Percentiles rank a stretch among this genome's conserved stretches.
phyloP scores from a whole-genome alignment of 441 rosid genomes.

The Erodium chrysanthum region DNA sequence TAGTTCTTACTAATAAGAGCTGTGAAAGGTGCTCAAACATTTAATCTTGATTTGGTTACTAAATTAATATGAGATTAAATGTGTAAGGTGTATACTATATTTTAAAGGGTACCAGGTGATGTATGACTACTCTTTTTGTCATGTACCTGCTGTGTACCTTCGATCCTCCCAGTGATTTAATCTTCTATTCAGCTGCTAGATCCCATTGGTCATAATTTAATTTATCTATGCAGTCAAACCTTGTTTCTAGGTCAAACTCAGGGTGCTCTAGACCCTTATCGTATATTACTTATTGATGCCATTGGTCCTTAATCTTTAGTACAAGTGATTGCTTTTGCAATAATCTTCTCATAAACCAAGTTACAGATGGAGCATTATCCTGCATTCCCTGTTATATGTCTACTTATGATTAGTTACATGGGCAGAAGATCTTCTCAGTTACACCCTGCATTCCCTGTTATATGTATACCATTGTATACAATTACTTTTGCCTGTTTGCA shows the following conservation, averaged over 20 bases:
- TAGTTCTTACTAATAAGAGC: neutral
- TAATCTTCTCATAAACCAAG: neutral
- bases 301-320: neutral
- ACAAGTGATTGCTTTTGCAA: neutral
- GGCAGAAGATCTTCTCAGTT: constrained; percentile 7
- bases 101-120: neutral
- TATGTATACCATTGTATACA: constrained; percentile 1
- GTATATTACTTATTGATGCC: neutral
- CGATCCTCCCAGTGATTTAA: neutral
- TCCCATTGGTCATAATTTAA: neutral
- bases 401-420: neutral
- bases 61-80: no score
- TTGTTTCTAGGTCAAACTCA: neutral
- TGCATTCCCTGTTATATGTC: neutral
- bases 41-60: neutral
- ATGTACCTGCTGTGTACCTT: neutral
- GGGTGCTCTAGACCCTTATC: neutral
- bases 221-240: neutral
- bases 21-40: neutral
- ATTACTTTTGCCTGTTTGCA: constrained; percentile 23
- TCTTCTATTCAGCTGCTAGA: neutral
- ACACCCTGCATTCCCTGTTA: neutral
- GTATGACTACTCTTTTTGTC: neutral
- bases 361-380: neutral
- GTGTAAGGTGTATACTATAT: no score